Percentiles rank a stretch among this genome's conserved stretches.
Evolutionary conservation across 257 asterid genomes (phyloP).

Genomic region (Solanum infundibuliforme): DNA sequence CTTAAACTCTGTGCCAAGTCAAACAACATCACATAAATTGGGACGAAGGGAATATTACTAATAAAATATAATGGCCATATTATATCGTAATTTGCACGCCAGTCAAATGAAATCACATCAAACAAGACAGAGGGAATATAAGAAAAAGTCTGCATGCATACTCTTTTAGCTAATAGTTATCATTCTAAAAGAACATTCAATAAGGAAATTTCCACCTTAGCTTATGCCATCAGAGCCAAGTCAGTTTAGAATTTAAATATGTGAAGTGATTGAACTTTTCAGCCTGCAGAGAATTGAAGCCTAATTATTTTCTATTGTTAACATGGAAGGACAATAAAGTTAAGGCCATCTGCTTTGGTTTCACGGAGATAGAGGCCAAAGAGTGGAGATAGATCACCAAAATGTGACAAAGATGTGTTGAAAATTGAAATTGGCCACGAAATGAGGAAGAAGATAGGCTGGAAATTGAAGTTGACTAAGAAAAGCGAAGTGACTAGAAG

Average conservation of each 20-base stretch:
- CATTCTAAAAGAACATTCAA: background rate
- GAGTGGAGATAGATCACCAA: background rate
- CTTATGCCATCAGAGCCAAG: background rate
- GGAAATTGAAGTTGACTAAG: background rate
- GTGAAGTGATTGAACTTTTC: background rate
- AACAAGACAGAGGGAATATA: background rate
- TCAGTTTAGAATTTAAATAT: background rate
- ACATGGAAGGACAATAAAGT: background rate
- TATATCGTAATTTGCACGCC: background rate
- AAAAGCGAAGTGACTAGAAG: background rate
- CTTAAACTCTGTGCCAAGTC: background rate
- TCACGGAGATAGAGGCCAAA: background rate
- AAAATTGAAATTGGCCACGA: background rate
- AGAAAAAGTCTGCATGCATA: background rate
- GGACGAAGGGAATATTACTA: background rate
- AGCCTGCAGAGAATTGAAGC: background rate
- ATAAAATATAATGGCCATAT: background rate
- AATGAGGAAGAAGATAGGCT: background rate
- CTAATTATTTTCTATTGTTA: background rate
- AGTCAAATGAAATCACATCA: background rate
- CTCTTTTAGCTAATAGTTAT: background rate
- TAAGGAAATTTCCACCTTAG: background rate
- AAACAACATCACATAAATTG: background rate
- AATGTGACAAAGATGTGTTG: background rate
- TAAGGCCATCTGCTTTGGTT: background rate